Evolutionary conservation across 768 basidiomycete species (phyloP).

Genomic region (Nidula microcarpa): DNA sequence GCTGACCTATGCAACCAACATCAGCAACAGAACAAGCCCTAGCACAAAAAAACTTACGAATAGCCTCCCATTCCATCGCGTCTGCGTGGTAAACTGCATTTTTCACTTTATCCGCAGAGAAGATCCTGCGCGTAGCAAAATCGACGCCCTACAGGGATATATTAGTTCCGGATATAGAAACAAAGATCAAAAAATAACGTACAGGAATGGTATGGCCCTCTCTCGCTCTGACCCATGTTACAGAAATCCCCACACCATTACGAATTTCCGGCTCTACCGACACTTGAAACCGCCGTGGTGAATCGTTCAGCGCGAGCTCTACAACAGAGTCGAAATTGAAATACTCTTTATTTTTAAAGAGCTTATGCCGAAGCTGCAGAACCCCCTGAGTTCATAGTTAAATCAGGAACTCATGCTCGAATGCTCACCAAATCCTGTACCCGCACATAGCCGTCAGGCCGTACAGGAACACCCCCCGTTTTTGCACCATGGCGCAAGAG

Average conservation of each 20-base stretch:
- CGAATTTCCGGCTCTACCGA: conserved; percentile 16
- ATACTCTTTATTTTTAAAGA: not conserved
- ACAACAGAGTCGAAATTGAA: conserved; percentile 7
- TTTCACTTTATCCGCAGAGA: conserved; percentile 10
- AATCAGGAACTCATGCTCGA: not conserved
- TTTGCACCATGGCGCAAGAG: conserved; percentile 73
- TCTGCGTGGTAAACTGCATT: conserved; percentile 9
- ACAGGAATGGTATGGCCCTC: conserved; percentile 17
- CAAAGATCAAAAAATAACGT: not conserved
- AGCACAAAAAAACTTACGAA: conserved; percentile 10
- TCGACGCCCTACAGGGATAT: conserved; percentile 10
- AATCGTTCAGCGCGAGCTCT: conserved; percentile 9
- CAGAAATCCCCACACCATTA: conserved; percentile 9
- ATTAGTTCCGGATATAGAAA: not conserved
- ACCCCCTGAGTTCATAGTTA: not conserved
- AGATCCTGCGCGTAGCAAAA: conserved; percentile 10
- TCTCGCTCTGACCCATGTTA: conserved; percentile 21
- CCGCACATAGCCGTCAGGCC: conserved; percentile 73
- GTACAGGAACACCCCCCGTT: conserved; percentile 54
- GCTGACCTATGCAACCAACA: not conserved
- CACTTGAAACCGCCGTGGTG: conserved; percentile 16
- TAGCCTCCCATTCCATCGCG: conserved; percentile 12
- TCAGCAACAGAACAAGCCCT: not conserved
- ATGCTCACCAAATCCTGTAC: conserved; percentile 28
- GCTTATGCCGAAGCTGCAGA: not conserved